A percentile compares a stretch with the other conserved stretches of the same genome.
These are phyloP conservation scores for Suillus fuscotomentosus DNA, from an alignment of 768 basidiomycete species.

Conservation along the genomic window DNA sequence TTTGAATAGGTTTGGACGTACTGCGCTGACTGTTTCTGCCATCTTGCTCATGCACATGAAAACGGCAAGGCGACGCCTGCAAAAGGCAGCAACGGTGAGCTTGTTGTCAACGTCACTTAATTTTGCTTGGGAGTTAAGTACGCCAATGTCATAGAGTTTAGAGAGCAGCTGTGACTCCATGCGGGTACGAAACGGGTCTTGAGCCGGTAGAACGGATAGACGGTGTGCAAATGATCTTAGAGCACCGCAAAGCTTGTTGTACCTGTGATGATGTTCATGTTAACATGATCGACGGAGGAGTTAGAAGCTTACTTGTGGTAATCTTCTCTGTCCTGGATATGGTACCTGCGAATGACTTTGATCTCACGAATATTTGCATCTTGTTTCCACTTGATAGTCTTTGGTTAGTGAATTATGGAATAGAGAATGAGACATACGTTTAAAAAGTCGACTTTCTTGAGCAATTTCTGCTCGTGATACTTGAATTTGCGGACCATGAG, in stretches of 20 bases:
- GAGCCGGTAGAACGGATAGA: slow-evolving; percentile 79
- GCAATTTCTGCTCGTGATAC: slow-evolving; percentile 91
- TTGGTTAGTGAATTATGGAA: neutral
- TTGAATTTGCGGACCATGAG: slow-evolving; percentile 90
- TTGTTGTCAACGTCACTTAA: slow-evolving; percentile 93
- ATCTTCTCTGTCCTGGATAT: slow-evolving; percentile 92
- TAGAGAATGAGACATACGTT: slow-evolving; percentile 51
- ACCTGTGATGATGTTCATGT: slow-evolving; percentile 41
- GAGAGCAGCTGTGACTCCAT: slow-evolving; percentile 88
- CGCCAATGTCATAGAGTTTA: slow-evolving; percentile 97
- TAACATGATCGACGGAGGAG: slow-evolving; percentile 8
- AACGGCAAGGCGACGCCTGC: slow-evolving; percentile 87
- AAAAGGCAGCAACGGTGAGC: slow-evolving; percentile 93
- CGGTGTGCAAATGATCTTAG: slow-evolving; percentile 85
- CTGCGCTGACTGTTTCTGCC: slow-evolving; percentile 93
- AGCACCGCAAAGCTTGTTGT: slow-evolving; percentile 93
- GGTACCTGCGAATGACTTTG: slow-evolving; percentile 93
- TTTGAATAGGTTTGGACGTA: slow-evolving; percentile 40
- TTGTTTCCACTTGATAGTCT: slow-evolving; percentile 79
- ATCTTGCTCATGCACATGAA: slow-evolving; percentile 92
- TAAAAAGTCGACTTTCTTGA: slow-evolving; percentile 97
- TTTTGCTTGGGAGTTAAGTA: slow-evolving; percentile 83
- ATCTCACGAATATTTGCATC: slow-evolving; percentile 89
- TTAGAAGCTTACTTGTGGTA: slow-evolving; percentile 69
- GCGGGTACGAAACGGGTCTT: slow-evolving; percentile 82